A percentile compares a stretch with the other conserved stretches of the same genome.
phyloP scores from a whole-genome alignment of 2,329 filamentous ascomycete genomes.

The Phyllosticta citrichinensis region DNA sequence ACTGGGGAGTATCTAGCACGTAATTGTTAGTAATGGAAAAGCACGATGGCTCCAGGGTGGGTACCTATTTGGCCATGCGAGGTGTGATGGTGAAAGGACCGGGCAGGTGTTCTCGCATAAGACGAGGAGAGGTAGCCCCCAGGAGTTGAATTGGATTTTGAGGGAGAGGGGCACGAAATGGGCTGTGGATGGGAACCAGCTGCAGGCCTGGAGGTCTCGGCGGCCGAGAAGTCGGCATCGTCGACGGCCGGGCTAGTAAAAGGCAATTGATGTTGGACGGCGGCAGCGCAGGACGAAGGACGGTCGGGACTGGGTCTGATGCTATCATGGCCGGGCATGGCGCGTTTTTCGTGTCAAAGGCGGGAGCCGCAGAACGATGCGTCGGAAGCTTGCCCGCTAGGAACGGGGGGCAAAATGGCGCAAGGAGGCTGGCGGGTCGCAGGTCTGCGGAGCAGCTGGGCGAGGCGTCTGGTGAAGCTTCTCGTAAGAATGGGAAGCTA shows the following conservation, averaged over 20 bases:
- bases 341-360: neutral
- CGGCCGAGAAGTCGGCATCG: constrained; percentile 5
- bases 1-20: constrained; percentile 58
- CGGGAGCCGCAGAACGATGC: constrained; percentile 1
- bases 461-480: neutral
- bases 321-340: constrained; percentile 4
- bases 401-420: constrained; percentile 3
- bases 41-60: constrained; percentile 11
- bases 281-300: neutral
- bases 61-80: constrained; percentile 50
- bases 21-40: constrained; percentile 4
- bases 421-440: constrained; percentile 3
- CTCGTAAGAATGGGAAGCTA: neutral
- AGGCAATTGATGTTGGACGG: constrained; percentile 7
- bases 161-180: constrained; percentile 1
- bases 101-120: constrained; percentile 46
- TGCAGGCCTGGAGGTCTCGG: constrained; percentile 1
- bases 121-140: constrained; percentile 13
- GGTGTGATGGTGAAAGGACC: constrained; percentile 61
- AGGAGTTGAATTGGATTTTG: constrained; percentile 2
- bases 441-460: constrained; percentile 2
- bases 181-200: constrained; percentile 1
- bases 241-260: constrained; percentile 10
- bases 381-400: neutral
- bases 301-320: neutral